phyloP scores from a whole-genome alignment of 1,284 basidiomycete species.

The Apiotrichum siamense region DNA sequence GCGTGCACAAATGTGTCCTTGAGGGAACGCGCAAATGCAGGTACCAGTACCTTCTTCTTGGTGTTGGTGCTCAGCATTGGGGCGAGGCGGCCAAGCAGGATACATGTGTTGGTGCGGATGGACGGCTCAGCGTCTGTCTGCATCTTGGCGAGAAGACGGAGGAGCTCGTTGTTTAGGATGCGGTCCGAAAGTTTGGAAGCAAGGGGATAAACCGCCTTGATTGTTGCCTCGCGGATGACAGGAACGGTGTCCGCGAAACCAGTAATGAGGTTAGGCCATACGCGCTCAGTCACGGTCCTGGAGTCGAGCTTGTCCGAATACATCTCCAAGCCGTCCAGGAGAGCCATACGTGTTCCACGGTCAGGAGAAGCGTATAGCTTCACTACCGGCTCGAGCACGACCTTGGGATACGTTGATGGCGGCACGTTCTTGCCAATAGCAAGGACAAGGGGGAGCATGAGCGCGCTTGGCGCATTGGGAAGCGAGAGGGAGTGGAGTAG shows the following conservation, averaged over 20 bases:
- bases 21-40: slow-evolving; percentile 84
- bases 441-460: slow-evolving; percentile 74
- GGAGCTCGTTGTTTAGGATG: slow-evolving; percentile 91
- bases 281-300: slow-evolving; percentile 73
- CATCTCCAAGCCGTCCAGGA: slow-evolving; percentile 77
- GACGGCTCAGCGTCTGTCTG: slow-evolving; percentile 89
- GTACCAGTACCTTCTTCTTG: slow-evolving; percentile 89
- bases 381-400: slow-evolving; percentile 70
- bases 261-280: slow-evolving; percentile 92
- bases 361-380: slow-evolving; percentile 82
- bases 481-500: slow-evolving; percentile 77
- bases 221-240: slow-evolving; percentile 87
- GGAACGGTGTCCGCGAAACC: slow-evolving; percentile 93
- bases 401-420: slow-evolving; percentile 63
- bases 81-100: slow-evolving; percentile 85
- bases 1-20: slow-evolving; percentile 91
- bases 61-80: slow-evolving; percentile 80
- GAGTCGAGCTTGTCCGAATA: slow-evolving; percentile 84
- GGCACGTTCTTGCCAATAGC: slow-evolving; percentile 69
- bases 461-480: slow-evolving; percentile 70
- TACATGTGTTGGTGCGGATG: slow-evolving; percentile 96
- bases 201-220: slow-evolving; percentile 78
- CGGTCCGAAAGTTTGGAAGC: slow-evolving; percentile 87
- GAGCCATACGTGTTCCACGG: slow-evolving; percentile 85
- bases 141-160: slow-evolving; percentile 85